phyloP scores from a whole-genome alignment of 768 basidiomycete species.

The Sutorius australiensis region DNA sequence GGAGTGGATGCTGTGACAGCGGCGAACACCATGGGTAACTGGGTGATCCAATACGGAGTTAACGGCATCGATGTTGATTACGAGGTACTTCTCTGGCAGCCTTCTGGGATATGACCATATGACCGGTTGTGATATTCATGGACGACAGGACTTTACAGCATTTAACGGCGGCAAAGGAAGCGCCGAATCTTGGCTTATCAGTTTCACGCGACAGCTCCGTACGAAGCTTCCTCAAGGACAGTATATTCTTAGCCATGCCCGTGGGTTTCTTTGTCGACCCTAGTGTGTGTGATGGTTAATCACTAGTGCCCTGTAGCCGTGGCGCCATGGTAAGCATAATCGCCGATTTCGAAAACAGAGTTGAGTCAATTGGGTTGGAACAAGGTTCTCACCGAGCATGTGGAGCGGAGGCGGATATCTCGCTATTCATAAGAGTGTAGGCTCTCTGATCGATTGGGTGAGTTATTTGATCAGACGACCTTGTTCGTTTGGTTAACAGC shows the following conservation, averaged over 20 bases:
- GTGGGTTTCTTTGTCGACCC: constrained; percentile 14
- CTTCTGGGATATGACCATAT: neutral
- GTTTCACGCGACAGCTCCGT: constrained; percentile 31
- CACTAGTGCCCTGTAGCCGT: constrained; percentile 8
- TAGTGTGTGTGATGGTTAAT: neutral
- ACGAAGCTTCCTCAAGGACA: constrained; percentile 29
- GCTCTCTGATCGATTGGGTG: constrained; percentile 45
- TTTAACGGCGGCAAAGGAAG: constrained; percentile 34
- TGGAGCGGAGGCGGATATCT: constrained; percentile 36
- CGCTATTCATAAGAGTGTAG: constrained; percentile 33
- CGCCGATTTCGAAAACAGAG: neutral
- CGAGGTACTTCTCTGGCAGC: constrained; percentile 28
- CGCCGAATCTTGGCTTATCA: constrained; percentile 35
- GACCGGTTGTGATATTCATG: neutral
- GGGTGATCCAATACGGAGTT: constrained; percentile 44
- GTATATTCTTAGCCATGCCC: constrained; percentile 35
- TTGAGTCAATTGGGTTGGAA: neutral
- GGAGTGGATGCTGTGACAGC: constrained; percentile 37
- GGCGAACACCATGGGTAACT: constrained; percentile 43
- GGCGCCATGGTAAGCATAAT: constrained; percentile 15
- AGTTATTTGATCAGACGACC: neutral
- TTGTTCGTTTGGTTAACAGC: neutral
- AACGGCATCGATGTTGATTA: constrained; percentile 57
- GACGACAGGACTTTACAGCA: constrained; percentile 29
- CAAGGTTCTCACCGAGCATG: constrained; percentile 19